Evolutionary conservation across 305 asterid genomes (phyloP), one percentile per base, ranked within the genome.

Genomic region (Rubia tinctorum): DNA sequence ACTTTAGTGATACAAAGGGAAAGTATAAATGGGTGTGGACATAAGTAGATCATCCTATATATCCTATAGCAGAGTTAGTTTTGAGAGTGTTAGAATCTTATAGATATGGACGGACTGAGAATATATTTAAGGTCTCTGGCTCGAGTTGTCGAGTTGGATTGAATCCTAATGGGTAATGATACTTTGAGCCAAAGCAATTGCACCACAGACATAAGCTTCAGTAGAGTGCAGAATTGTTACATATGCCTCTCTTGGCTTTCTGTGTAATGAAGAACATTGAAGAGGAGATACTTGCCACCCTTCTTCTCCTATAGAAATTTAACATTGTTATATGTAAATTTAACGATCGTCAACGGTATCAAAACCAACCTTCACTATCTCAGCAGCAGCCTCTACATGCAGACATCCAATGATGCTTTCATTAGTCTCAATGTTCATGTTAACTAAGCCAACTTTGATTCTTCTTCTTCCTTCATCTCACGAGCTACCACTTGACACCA

Each of bases 121-220:
- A 30, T 30, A 30, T 30, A 30, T 30, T 30, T 30, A 17, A 93
- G 96, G 73, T 93, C 98, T 80, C 80, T 88, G 49, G 92, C 87
- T n/a, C 60, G 25, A 22, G 60, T 8, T 55, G 25, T 17, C 1
- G 98, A 79, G 83, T 89, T 88, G 6, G 89, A 81, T 67, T 71
- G 88, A 69, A 83, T 76, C 44, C 89, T 83, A 87, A 85, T 30
- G 37, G 3, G 37, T 30, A 30, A 30, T 74, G 60, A 93, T 83
- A 87, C 93, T 91, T 66, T 91, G 97, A 13, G 95, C 98, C 34
- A 93, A 78, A 56, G 89, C 87, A 30, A 89, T 87, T 37, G 95
- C 96, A 15, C 98, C 96, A 37, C 96, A 93, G 9, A 93, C 93
- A 72, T 91, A 93, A 69, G 80, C 86, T 74, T 93, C 96, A 5